Percentiles rank a stretch among this genome's conserved stretches.
Evolutionary conservation across 1,284 basidiomycete genomes (phyloP).

Genomic region (Ceratobasidium sp.): DNA sequence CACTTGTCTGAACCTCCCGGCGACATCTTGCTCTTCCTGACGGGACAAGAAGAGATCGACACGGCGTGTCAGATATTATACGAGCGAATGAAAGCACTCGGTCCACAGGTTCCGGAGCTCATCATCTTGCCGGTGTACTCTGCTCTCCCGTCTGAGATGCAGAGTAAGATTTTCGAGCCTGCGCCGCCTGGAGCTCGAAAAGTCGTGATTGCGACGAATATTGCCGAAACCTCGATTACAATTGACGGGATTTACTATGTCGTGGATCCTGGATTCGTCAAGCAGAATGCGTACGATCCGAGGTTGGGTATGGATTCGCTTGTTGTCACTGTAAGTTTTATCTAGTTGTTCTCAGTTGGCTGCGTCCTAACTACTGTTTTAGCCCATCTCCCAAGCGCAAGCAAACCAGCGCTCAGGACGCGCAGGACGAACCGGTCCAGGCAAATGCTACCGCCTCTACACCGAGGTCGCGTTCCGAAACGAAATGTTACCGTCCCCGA

Average conservation of each 20-base stretch:
- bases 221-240: slow-evolving; percentile 98
- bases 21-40: slow-evolving; percentile 94
- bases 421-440: slow-evolving; percentile 89
- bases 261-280: slow-evolving; percentile 94
- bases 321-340: no score
- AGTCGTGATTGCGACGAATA: slow-evolving; percentile 94
- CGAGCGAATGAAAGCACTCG: no score
- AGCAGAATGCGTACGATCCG: slow-evolving; percentile 87
- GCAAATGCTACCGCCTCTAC: slow-evolving; percentile 89
- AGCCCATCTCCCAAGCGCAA: slow-evolving; percentile 88
- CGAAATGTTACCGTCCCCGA: slow-evolving; percentile 75
- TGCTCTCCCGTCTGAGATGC: slow-evolving; percentile 81
- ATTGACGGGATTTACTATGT: slow-evolving; percentile 97
- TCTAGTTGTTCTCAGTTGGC: no score
- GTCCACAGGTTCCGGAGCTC: no score
- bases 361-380: no score
- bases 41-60: slow-evolving; percentile 98
- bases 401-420: slow-evolving; percentile 88
- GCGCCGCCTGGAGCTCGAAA: slow-evolving; percentile 82
- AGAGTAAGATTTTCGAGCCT: slow-evolving; percentile 81
- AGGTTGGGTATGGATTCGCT: slow-evolving; percentile 95
- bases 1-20: slow-evolving; percentile 84
- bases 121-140: slow-evolving; percentile 89
- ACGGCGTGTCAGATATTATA: no score
- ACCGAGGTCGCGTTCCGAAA: slow-evolving; percentile 79